A percentile compares a stretch with the other conserved stretches of the same genome.
phyloP scores from a whole-genome alignment of 2,329 filamentous ascomycete species.

The Pyricularia sp. region DNA sequence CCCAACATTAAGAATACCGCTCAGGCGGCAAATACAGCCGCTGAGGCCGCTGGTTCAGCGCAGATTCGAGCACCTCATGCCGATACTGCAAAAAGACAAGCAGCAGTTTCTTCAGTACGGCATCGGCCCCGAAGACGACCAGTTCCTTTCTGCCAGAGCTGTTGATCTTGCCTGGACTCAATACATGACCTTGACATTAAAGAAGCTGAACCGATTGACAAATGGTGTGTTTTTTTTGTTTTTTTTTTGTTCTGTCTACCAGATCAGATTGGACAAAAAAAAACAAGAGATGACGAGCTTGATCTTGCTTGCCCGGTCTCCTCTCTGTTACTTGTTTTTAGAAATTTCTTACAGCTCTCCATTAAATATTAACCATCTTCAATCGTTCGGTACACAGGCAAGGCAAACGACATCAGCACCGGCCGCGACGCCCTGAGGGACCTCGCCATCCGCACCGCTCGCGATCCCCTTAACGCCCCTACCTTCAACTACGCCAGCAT shows the following conservation, averaged over 20 bases:
- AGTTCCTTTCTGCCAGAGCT: conserved; percentile 51
- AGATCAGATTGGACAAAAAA: not conserved
- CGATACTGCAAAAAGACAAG: conserved; percentile 5
- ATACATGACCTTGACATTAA: conserved; percentile 62
- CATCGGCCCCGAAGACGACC: conserved; percentile 34
- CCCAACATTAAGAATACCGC: conserved; percentile 2
- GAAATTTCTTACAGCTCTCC: not conserved
- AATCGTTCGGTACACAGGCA: conserved; percentile 32
- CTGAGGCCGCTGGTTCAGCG: conserved; percentile 14
- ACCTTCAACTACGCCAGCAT: conserved; percentile 95
- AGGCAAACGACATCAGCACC: conserved; percentile 36
- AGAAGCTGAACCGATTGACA: conserved; percentile 63
- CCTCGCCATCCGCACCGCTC: conserved; percentile 62
- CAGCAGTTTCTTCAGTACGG: conserved; percentile 21
- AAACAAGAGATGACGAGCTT: not conserved
- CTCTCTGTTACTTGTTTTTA: conserved; percentile 1
- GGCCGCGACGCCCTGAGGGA: conserved; percentile 38
- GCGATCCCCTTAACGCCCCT: conserved; percentile 62
- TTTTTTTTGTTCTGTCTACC: not conserved
- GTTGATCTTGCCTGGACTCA: conserved; percentile 70
- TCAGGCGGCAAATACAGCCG: conserved; percentile 4
- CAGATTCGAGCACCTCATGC: conserved; percentile 24
- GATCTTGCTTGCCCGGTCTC: not conserved
- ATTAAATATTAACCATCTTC: not conserved
- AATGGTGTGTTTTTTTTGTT: conserved; percentile 47